Evolutionary conservation across 2,329 filamentous ascomycete genomes (phyloP), one percentile per base, ranked within the genome.

Genomic region (Alternaria metachromatica): DNA sequence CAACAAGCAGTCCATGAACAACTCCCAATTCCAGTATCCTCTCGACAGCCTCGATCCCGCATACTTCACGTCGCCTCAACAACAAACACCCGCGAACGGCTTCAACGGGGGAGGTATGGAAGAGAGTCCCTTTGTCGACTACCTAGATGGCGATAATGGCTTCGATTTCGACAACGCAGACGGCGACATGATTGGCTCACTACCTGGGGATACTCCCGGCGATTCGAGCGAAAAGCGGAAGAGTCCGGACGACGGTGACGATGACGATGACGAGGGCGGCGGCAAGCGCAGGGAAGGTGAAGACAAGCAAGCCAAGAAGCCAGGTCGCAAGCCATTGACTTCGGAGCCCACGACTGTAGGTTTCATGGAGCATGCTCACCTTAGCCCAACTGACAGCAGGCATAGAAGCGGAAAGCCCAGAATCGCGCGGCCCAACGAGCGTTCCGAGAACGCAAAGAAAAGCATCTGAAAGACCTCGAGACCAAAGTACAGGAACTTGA

Each of bases 261-360:
- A 69, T 3, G 82, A 84, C 18, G 79, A 92, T 12, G 83, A 89
- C 2, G 90, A 92, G 6, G 91, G 79, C 48, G 88, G 88, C 69
- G 88, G 89, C 62, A 96, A 94, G 84, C 88, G 93, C 68, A 88
- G 92, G 64, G 94, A 97, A 81, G 89, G 90, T 62, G 90, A 93
- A 60, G 93, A 94, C 48, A 97, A 96, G 82, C 86, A 90, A 46
- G 89, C 93, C 23, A 98, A 98, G 88, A 99, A 98, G 83, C 95
- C 96, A 5, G 96, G 96, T 55, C 89, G 96, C 67, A 99, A 99
- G 85, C 96, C 95, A 20, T 85, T 98, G 74, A 98, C 93, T 51
- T 96, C 93, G 21, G 96, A 98, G 81, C 96, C 96, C 23, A 98
- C 92, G 72, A 96, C 94, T 71, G 95, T 98, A 89, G 84, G 94